These are phyloP conservation scores for Lentinula lateritia DNA, from an alignment of 768 basidiomycete species.

Conservation along the genomic window DNA sequence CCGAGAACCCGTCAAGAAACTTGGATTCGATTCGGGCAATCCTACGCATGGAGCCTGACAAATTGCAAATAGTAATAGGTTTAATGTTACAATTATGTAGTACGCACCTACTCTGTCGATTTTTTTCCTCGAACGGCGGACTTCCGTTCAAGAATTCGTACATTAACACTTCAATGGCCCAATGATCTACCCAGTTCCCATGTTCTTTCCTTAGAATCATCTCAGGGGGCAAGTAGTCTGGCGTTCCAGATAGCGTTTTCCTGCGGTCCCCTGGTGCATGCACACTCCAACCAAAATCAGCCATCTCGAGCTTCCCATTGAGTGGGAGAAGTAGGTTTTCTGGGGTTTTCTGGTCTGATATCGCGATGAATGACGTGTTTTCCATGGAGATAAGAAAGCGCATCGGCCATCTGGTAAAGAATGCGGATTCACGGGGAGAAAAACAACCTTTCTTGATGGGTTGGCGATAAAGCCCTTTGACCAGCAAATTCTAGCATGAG, in stretches of 20 bases:
- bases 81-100: neutral
- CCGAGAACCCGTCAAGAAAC: slow-evolving; percentile 33
- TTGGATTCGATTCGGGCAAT: slow-evolving; percentile 57
- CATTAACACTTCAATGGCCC: neutral
- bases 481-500: slow-evolving; percentile 98
- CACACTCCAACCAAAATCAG: slow-evolving; percentile 98
- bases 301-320: slow-evolving; percentile 96
- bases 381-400: slow-evolving; percentile 81
- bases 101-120: slow-evolving; percentile 38
- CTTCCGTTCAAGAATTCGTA: slow-evolving; percentile 61
- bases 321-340: slow-evolving; percentile 93
- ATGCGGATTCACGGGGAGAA: slow-evolving; percentile 77
- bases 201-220: slow-evolving; percentile 54
- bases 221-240: slow-evolving; percentile 97
- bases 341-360: slow-evolving; percentile 98
- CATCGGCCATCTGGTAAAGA: slow-evolving; percentile 98
- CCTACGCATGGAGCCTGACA: slow-evolving; percentile 59
- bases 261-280: slow-evolving; percentile 90
- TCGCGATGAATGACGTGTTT: slow-evolving; percentile 99
- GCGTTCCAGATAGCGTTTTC: slow-evolving; percentile 89
- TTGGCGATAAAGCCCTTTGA: slow-evolving; percentile 92
- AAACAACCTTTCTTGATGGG: slow-evolving; percentile 82
- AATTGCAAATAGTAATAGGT: neutral
- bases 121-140: slow-evolving; percentile 71
- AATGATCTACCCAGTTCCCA: slow-evolving; percentile 17